A percentile compares a stretch with the other conserved stretches of the same genome.
phyloP scores from a whole-genome alignment of 495 filamentous ascomycete species.

The Staphylotrichum longicolle region DNA sequence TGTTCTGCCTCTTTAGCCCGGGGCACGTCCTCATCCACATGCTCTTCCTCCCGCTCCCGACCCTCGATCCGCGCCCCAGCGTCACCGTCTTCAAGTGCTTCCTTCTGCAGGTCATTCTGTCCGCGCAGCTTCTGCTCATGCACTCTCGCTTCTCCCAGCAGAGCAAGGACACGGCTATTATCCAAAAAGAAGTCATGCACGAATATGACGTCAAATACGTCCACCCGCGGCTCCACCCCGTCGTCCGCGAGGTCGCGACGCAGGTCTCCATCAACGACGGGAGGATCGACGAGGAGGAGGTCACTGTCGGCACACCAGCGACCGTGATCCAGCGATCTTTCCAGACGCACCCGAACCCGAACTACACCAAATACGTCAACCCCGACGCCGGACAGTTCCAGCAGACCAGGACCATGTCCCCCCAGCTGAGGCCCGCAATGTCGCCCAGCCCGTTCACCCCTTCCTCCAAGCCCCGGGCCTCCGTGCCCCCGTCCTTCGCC shows the following conservation, averaged over 20 bases:
- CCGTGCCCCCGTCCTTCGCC: slow-evolving; percentile 7
- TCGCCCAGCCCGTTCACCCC: slow-evolving; percentile 36
- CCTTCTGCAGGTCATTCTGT: slow-evolving; percentile 66
- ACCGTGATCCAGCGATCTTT: slow-evolving; percentile 79
- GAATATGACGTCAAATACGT: slow-evolving; percentile 97
- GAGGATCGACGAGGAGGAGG: slow-evolving; percentile 48
- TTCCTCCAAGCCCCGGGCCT: slow-evolving; percentile 21
- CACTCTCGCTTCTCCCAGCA: slow-evolving; percentile 74
- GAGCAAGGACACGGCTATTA: slow-evolving; percentile 74
- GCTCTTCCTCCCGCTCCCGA: slow-evolving; percentile 75
- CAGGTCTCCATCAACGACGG: slow-evolving; percentile 58
- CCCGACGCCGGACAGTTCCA: slow-evolving; percentile 50
- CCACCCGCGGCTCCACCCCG: slow-evolving; percentile 77
- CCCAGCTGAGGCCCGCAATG: slow-evolving; percentile 22
- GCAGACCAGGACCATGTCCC: slow-evolving; percentile 26
- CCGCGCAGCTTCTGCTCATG: slow-evolving; percentile 71
- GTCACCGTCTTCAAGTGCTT: slow-evolving; percentile 80
- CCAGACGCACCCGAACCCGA: slow-evolving; percentile 81
- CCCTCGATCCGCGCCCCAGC: slow-evolving; percentile 75
- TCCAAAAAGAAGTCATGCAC: slow-evolving; percentile 87
- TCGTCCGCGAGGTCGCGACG: slow-evolving; percentile 79
- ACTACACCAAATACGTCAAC: slow-evolving; percentile 76
- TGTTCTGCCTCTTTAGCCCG: slow-evolving; percentile 91
- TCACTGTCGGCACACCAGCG: slow-evolving; percentile 73
- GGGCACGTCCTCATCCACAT: slow-evolving; percentile 86